Percentiles rank a stretch among this genome's conserved stretches.
phyloP scores from a whole-genome alignment of 1,284 basidiomycete genomes.

The Inonotus obliquus region DNA sequence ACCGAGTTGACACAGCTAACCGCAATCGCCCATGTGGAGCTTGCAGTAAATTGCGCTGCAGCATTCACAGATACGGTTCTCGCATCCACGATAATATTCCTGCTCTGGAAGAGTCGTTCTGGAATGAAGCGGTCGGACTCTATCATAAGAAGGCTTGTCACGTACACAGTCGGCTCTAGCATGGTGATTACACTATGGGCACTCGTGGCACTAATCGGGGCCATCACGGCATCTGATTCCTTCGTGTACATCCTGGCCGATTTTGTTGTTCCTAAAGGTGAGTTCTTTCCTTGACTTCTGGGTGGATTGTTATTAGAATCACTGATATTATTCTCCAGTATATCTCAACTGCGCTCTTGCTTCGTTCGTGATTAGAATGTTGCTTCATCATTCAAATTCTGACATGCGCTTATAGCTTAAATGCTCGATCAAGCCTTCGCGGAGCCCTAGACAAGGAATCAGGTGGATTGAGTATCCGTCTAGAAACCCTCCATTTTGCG shows the following conservation, averaged over 20 bases:
- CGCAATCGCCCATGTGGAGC: background rate
- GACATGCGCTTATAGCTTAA: background rate
- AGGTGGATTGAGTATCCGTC: background rate
- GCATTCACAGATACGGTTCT: background rate
- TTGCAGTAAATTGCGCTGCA: background rate
- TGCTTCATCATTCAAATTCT: background rate
- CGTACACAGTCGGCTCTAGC: conserved; percentile 3
- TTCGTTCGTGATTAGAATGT: background rate
- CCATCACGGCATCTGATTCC: background rate
- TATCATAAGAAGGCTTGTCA: conserved; percentile 3
- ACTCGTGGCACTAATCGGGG: background rate
- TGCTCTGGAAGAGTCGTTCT: background rate
- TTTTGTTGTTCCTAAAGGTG: background rate
- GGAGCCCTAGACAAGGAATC: background rate
- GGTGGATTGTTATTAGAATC: background rate
- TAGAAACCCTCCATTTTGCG: background rate
- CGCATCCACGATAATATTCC: background rate
- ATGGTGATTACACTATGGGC: background rate
- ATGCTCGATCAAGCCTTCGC: background rate
- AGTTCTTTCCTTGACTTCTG: background rate
- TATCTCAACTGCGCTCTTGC: background rate
- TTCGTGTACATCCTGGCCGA: background rate
- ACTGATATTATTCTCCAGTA: background rate
- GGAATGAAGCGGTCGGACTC: conserved; percentile 6
- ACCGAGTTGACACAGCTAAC: background rate